These are phyloP conservation scores for Areca catechu DNA, from an alignment of 176 grass and related monocot genomes.

Conservation along the genomic window DNA sequence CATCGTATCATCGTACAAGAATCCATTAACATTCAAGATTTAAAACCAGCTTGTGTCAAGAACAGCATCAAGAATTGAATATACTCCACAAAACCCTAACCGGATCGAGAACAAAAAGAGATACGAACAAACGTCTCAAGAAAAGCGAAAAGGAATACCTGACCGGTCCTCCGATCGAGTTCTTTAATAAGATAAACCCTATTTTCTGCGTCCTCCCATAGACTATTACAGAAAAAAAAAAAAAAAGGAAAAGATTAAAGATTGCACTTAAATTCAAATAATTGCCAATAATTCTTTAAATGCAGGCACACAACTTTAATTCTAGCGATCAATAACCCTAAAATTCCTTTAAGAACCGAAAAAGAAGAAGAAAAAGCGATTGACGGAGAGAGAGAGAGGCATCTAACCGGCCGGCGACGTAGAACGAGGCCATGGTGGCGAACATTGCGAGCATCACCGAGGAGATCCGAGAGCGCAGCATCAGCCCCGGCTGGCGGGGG, in stretches of 20 bases:
- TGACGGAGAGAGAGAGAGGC: neutral
- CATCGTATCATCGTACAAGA: neutral
- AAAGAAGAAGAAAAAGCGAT: neutral
- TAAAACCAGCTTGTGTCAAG: too few species aligned
- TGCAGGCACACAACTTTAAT: too few species aligned
- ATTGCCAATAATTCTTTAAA: too few species aligned
- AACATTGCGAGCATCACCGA: slow-evolving; percentile 89
- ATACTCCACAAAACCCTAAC: too few species aligned
- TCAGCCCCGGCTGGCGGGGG: slow-evolving; percentile 27
- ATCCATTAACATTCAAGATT: too few species aligned
- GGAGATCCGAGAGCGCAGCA: slow-evolving; percentile 55
- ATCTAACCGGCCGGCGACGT: slow-evolving; percentile 77
- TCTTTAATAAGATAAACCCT: slow-evolving; percentile 82
- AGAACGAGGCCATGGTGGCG: slow-evolving; percentile 90
- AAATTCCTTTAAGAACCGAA: neutral
- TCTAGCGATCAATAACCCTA: too few species aligned
- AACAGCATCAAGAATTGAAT: too few species aligned
- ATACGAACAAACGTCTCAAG: neutral
- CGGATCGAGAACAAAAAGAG: too few species aligned
- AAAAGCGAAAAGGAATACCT: slow-evolving; percentile 29
- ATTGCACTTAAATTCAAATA: too few species aligned
- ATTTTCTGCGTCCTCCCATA: slow-evolving; percentile 92
- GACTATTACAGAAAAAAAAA: slow-evolving; percentile 26
- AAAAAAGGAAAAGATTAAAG: neutral
- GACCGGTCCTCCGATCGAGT: slow-evolving; percentile 72